phyloP scores from a whole-genome alignment of 768 basidiomycete species.

The Lactarius hatsudake region DNA sequence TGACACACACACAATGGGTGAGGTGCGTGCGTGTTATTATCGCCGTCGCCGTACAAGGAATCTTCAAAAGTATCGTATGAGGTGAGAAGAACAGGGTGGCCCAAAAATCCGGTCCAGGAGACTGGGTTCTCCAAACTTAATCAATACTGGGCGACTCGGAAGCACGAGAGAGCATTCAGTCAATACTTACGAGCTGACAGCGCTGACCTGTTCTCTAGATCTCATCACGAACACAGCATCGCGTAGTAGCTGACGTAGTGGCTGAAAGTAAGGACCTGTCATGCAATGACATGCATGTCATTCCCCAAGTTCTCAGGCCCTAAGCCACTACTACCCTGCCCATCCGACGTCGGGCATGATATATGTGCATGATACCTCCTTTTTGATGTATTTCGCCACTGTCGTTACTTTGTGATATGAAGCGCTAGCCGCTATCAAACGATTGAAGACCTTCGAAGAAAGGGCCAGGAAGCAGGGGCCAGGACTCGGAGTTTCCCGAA shows the following conservation, averaged over 20 bases:
- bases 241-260: not conserved
- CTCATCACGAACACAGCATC: not conserved
- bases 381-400: not conserved
- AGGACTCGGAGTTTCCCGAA: not conserved
- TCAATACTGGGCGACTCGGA: not conserved
- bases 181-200: not conserved
- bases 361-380: not conserved
- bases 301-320: not conserved
- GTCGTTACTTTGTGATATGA: not conserved
- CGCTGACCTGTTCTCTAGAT: not conserved
- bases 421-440: slow-evolving; percentile 1
- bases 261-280: not conserved
- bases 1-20: not conserved
- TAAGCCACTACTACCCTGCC: not conserved
- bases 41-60: not conserved
- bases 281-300: not conserved
- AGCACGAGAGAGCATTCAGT: not conserved
- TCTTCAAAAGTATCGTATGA: not conserved
- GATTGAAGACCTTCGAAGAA: not conserved
- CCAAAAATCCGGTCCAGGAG: not conserved
- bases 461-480: not conserved
- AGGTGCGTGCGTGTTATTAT: not conserved
- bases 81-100: not conserved
- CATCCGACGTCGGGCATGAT: not conserved
- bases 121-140: no score